phyloP scores from a whole-genome alignment of 2,329 filamentous ascomycete species.

The Metarhizium album region DNA sequence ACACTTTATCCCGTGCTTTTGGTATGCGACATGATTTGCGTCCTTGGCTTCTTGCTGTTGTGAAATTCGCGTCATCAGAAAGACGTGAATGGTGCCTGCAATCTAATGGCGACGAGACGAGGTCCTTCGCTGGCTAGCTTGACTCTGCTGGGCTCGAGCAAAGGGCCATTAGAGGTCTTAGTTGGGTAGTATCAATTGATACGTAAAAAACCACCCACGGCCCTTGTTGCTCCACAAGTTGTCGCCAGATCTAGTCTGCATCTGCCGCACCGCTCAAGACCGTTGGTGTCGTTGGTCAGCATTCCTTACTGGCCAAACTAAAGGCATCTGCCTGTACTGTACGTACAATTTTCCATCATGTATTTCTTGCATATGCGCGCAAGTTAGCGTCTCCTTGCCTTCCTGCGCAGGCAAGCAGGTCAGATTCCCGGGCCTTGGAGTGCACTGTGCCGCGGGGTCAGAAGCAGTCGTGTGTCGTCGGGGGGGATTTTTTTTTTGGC shows the following conservation, averaged over 20 bases:
- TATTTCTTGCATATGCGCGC: not conserved
- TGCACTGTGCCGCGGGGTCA: too few species aligned
- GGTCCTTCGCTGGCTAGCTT: not conserved
- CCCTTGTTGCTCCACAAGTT: conserved; percentile 3
- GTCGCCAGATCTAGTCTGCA: conserved; percentile 4
- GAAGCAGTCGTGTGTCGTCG: too few species aligned
- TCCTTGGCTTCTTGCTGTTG: not conserved
- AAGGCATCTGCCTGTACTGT: not conserved
- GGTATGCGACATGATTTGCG: not conserved
- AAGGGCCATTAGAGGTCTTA: not conserved
- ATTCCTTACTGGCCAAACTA: not conserved
- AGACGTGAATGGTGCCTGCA: conserved; percentile 18
- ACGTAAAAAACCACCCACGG: not conserved
- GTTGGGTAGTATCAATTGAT: too few species aligned
- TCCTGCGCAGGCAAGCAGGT: not conserved
- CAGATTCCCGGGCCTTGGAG: too few species aligned
- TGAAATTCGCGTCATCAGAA: conserved; percentile 13
- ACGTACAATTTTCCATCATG: not conserved
- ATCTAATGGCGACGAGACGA: not conserved
- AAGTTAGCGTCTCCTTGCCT: not conserved
- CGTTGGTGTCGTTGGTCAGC: not conserved
- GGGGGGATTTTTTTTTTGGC: too few species aligned
- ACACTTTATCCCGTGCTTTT: too few species aligned
- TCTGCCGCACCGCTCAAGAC: not conserved
- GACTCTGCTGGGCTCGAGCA: not conserved